Conservation (phyloP, 2,329 filamentous ascomycete species). For the Mariannaea sp. region DNA sequence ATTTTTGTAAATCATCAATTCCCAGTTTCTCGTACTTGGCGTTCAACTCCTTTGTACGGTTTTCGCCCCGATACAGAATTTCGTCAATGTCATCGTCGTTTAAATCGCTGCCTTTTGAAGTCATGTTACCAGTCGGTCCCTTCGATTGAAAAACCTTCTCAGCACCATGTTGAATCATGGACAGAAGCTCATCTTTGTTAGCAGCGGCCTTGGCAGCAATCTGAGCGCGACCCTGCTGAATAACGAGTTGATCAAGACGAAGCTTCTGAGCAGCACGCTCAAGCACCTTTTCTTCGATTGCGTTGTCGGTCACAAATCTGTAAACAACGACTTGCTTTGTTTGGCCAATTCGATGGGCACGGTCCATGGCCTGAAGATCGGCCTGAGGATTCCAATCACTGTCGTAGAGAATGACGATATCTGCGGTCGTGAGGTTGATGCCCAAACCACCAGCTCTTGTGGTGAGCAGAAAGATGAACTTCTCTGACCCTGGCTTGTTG, state of each 20-base stretch:
- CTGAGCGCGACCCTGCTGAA: conserved; percentile 94
- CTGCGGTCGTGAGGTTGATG: conserved; percentile 93
- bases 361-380: conserved; percentile 98
- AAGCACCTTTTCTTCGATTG: conserved; percentile 97
- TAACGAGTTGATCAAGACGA: conserved; percentile 93
- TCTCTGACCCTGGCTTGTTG: conserved; percentile 93
- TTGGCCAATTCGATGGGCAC: conserved; percentile 96
- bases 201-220: conserved; percentile 87
- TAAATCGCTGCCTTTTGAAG: conserved; percentile 65
- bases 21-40: conserved; percentile 96
- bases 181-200: conserved; percentile 93
- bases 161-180: conserved; percentile 99
- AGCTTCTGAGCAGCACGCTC: conserved; percentile 97
- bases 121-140: conserved; percentile 64
- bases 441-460: conserved; percentile 94
- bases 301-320: conserved; percentile 95
- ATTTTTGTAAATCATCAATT: conserved; percentile 96
- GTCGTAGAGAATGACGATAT: conserved; percentile 95
- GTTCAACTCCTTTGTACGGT: conserved; percentile 86
- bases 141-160: conserved; percentile 86
- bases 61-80: conserved; percentile 84
- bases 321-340: conserved; percentile 98
- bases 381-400: conserved; percentile 99
- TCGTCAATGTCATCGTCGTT: conserved; percentile 88
- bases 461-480: conserved; percentile 94